phyloP scores from a whole-genome alignment of 2,329 filamentous ascomycete species.

The Trichothecium sympodiale region DNA sequence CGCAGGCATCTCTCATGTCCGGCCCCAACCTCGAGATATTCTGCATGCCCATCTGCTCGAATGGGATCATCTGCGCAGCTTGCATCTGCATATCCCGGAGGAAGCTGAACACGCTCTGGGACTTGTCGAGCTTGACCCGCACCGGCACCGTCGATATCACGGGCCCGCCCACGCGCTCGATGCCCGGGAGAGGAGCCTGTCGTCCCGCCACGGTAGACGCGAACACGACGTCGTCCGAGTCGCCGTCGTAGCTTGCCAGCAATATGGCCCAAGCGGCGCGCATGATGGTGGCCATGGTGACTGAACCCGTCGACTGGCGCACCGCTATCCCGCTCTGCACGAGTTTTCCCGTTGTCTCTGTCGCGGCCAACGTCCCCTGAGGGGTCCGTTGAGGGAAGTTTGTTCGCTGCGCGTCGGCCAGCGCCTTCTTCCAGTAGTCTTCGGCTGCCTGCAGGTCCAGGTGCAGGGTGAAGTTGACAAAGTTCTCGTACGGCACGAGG shows the following conservation, averaged over 20 bases:
- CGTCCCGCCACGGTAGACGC: constrained; percentile 13
- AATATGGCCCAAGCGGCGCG: constrained; percentile 17
- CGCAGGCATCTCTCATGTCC: neutral
- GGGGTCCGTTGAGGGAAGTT: neutral
- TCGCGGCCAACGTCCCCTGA: neutral
- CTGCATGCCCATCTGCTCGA: neutral
- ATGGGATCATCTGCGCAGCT: neutral
- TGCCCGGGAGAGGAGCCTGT: constrained; percentile 4
- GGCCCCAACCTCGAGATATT: neutral
- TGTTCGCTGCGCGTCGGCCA: too few relatives aligned
- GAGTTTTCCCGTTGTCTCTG: too few relatives aligned
- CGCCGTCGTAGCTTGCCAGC: constrained; percentile 7
- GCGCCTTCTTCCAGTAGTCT: neutral
- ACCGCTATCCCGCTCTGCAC: too few relatives aligned
- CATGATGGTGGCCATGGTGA: constrained; percentile 10
- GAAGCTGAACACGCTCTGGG: neutral
- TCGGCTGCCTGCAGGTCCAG: constrained; percentile 6
- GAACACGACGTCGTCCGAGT: constrained; percentile 11
- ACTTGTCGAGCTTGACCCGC: neutral
- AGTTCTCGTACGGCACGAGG: constrained; percentile 16
- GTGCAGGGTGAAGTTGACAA: constrained; percentile 29
- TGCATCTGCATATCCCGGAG: neutral
- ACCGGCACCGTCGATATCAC: neutral
- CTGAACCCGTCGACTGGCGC: too few relatives aligned
- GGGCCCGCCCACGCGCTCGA: neutral